Conservation (phyloP, 345 rosid species). For the Aegle marmelos region DNA sequence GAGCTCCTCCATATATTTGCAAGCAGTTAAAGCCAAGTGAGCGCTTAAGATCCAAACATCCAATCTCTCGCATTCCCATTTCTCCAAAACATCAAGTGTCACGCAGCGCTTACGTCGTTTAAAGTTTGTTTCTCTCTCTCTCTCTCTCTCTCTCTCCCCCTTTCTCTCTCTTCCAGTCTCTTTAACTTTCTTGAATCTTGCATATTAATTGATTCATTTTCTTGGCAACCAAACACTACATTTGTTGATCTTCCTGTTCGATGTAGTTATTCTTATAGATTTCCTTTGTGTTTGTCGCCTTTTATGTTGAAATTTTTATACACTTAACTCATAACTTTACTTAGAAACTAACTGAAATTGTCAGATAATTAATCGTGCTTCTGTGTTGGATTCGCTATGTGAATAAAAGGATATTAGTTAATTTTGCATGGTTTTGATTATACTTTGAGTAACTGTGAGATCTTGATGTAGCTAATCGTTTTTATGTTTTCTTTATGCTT, state of each 20-base stretch:
- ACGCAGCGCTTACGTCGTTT: neutral
- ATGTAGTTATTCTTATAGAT: neutral
- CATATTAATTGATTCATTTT: neutral
- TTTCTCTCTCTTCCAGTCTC: slow-evolving; percentile 9
- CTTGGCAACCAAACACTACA: neutral
- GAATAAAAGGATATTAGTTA: neutral
- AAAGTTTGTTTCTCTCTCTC: slow-evolving; percentile 28
- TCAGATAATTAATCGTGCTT: neutral
- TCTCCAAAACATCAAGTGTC: slow-evolving; percentile 14
- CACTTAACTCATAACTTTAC: neutral
- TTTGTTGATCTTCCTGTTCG: neutral
- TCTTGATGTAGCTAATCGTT: neutral
- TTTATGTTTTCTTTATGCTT: neutral
- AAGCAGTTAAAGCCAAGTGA: too few relatives aligned
- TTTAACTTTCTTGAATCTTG: neutral
- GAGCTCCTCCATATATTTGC: neutral
- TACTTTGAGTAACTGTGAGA: neutral
- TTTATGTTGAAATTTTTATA: neutral
- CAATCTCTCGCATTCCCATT: too few relatives aligned
- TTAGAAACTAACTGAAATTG: neutral
- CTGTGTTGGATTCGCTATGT: neutral
- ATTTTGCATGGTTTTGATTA: neutral
- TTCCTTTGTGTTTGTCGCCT: neutral
- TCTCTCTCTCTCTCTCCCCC: slow-evolving; percentile 12
- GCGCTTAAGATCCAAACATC: neutral